These are phyloP conservation scores for Camelina neglecta DNA, from an alignment of 345 rosid species.

Conservation along the genomic window DNA sequence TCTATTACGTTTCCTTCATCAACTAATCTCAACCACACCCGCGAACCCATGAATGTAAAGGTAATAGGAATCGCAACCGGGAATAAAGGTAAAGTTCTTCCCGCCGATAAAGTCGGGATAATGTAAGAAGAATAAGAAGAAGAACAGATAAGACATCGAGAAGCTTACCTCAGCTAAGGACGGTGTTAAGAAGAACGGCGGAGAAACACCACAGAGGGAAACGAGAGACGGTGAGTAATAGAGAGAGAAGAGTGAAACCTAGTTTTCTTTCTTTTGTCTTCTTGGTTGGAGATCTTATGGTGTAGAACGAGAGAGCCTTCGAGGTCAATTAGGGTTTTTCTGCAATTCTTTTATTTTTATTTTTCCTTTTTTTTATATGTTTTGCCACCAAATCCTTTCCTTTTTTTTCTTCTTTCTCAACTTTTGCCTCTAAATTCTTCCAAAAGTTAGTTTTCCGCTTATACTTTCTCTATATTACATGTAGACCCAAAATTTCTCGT, in stretches of 20 bases:
- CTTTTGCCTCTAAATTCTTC: background rate
- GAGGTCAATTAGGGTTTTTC: constrained; percentile 34
- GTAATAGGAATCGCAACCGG: background rate
- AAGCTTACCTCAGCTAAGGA: constrained; percentile 31
- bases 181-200: constrained; percentile 7
- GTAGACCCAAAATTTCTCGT: background rate
- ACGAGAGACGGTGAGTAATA: constrained; percentile 2
- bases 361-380: constrained; percentile 14
- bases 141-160: background rate
- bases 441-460: background rate
- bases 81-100: background rate
- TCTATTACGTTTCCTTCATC: constrained; percentile 1
- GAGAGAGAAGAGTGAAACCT: background rate
- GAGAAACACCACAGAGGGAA: constrained; percentile 1
- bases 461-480: constrained; percentile 6
- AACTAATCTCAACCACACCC: background rate
- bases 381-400: constrained; percentile 21
- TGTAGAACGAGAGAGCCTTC: background rate
- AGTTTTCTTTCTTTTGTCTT: constrained; percentile 6
- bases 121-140: background rate
- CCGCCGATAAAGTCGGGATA: background rate
- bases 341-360: constrained; percentile 12
- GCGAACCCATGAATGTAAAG: background rate
- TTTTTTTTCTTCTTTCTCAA: background rate
- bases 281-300: constrained; percentile 35